Conservation (phyloP, 1,139 yeast genomes). For the Blastobotrys elegans region DNA sequence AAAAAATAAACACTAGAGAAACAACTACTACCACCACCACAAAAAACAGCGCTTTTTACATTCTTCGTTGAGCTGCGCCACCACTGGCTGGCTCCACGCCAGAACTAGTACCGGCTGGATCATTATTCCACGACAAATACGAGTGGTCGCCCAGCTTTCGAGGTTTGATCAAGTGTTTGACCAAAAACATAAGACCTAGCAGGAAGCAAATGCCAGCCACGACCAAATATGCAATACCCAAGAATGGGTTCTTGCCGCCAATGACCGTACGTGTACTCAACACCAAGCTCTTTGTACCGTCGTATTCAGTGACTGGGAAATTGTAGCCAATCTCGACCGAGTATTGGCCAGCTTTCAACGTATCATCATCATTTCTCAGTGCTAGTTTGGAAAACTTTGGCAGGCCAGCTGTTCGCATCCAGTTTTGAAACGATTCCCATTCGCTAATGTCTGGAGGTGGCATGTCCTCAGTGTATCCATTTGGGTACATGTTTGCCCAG, state of each 20-base stretch:
- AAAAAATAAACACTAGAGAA: not conserved
- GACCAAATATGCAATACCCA: slow-evolving; percentile 86
- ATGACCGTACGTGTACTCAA: slow-evolving; percentile 79
- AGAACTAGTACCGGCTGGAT: slow-evolving; percentile 16
- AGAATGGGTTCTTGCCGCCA: slow-evolving; percentile 85
- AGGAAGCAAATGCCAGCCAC: slow-evolving; percentile 85
- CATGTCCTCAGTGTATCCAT: slow-evolving; percentile 81
- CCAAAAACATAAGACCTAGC: slow-evolving; percentile 53
- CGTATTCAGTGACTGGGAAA: slow-evolving; percentile 79
- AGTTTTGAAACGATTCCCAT: slow-evolving; percentile 86
- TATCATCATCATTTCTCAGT: slow-evolving; percentile 66
- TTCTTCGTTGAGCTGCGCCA: slow-evolving; percentile 1
- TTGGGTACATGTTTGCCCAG: slow-evolving; percentile 80
- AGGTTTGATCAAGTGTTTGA: slow-evolving; percentile 61
- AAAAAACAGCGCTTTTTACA: not conserved
- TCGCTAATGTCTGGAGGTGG: slow-evolving; percentile 66
- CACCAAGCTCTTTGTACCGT: slow-evolving; percentile 78
- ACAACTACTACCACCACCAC: not conserved
- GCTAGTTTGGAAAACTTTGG: slow-evolving; percentile 81
- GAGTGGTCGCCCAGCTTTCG: slow-evolving; percentile 71
- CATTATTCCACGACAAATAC: slow-evolving; percentile 67
- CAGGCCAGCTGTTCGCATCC: slow-evolving; percentile 96
- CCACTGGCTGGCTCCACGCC: slow-evolving; percentile 8
- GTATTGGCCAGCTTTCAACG: slow-evolving; percentile 62
- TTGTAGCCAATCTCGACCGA: slow-evolving; percentile 71